Evolutionary conservation across 2,329 filamentous ascomycete species (phyloP), one percentile per base, ranked within the genome.

Genomic region (Diaporthe nobilis): DNA sequence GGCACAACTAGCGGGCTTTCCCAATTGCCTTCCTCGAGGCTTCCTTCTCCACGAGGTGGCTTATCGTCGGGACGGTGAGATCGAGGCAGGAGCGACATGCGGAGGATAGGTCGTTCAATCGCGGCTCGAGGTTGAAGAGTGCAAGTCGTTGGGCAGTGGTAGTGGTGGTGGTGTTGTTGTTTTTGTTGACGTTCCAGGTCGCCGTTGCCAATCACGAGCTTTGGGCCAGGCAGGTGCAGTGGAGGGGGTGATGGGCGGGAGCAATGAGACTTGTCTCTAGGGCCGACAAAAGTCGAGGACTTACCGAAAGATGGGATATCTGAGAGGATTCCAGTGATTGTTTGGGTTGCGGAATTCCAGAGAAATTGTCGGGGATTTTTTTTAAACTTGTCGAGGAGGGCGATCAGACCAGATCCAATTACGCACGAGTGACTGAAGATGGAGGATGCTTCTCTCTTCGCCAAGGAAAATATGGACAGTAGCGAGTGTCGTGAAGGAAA

Each of bases 401-500:
- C 63, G 72, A 67, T 55, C 61, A 73, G 58, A 53, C 39, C 57
- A 55, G 58, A 49, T 76, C 65, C 58, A 67, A 76, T 72, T 72
- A 73, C 44, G 57, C 71, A 71, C 72, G 63, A 61, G 65, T 34
- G 47, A 73, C 71, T 42, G 61, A 63, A 57, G 49, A 65, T 58
- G 67, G 71, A 60, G 60, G 60, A 65, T 75, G 63, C 55, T 57
- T 76, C 71, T 75, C 71, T 77, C 74, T 67, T 72, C 72, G 68
- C 74, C 71, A 61, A 63, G 57, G 57, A 71, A 75, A 75, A 71
- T 72, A 70, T 74, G 63, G 75, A 75, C 61, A 73, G 60, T 75
- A 77, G 76, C 76, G 76, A 77, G 75, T 77, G 76, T 77, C 74
- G 74, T 75, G 76, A 77, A 76, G 20, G 65, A 53, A 71, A 72